phyloP scores from a whole-genome alignment of 495 filamentous ascomycete genomes.

The Penicillium manginii region DNA sequence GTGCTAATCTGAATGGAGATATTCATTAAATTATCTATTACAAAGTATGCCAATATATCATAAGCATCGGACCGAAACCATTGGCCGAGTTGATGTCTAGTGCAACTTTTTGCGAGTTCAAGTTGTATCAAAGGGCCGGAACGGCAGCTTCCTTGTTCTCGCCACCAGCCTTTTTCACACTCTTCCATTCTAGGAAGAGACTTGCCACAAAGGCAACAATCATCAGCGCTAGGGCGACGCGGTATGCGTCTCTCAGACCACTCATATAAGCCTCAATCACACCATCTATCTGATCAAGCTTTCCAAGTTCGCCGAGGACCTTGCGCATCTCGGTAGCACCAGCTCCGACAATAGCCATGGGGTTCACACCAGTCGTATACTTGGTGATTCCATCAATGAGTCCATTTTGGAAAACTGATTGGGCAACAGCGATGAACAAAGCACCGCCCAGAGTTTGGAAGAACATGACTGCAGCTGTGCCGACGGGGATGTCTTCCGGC shows the following conservation, averaged over 20 bases:
- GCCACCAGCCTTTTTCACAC: slow-evolving; percentile 41
- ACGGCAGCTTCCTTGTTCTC: slow-evolving; percentile 20
- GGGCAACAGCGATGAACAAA: slow-evolving; percentile 66
- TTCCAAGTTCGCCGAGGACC: slow-evolving; percentile 39
- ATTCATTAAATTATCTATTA: slow-evolving; percentile 1
- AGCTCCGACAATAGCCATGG: slow-evolving; percentile 25
- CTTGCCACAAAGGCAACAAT: slow-evolving; percentile 39
- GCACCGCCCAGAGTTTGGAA: slow-evolving; percentile 71
- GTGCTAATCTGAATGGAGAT: background rate
- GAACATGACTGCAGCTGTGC: slow-evolving; percentile 64
- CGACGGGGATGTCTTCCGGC: slow-evolving; percentile 25
- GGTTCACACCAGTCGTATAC: slow-evolving; percentile 48
- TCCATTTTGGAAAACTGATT: slow-evolving; percentile 65
- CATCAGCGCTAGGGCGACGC: slow-evolving; percentile 38
- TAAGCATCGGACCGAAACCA: background rate
- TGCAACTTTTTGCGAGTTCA: background rate
- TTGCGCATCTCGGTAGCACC: slow-evolving; percentile 52
- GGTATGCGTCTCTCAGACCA: slow-evolving; percentile 29
- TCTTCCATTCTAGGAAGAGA: slow-evolving; percentile 55
- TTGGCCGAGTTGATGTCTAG: background rate
- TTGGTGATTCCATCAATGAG: slow-evolving; percentile 50
- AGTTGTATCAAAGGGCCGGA: slow-evolving; percentile 22
- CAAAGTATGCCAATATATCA: background rate
- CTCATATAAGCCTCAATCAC: slow-evolving; percentile 37
- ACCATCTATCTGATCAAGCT: slow-evolving; percentile 26